phyloP scores from a whole-genome alignment of 2,329 filamentous ascomycete genomes.

The Ophiognomonia clavigignenti-juglandacearum region DNA sequence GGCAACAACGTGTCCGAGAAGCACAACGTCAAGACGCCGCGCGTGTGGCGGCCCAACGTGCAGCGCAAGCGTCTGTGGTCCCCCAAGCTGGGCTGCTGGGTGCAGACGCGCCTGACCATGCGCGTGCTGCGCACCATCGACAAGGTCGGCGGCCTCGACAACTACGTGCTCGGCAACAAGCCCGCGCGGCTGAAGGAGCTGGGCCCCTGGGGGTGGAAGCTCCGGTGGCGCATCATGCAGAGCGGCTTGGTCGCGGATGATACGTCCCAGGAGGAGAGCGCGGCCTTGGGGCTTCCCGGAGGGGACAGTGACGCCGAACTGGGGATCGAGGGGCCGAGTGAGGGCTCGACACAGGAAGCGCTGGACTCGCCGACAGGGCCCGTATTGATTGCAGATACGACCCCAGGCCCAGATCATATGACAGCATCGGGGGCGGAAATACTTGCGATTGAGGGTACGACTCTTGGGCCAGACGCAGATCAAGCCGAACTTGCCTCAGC shows the following conservation, averaged over 20 bases:
- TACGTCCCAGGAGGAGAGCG: slow-evolving; percentile 61
- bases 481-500: no score
- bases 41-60: slow-evolving; percentile 73
- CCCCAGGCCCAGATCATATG: slow-evolving; percentile 35
- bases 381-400: slow-evolving; percentile 24
- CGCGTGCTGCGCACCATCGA: slow-evolving; percentile 70
- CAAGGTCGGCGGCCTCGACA: slow-evolving; percentile 83
- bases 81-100: slow-evolving; percentile 52
- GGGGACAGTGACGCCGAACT: slow-evolving; percentile 32
- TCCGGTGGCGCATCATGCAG: slow-evolving; percentile 88
- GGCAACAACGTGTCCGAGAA: slow-evolving; percentile 71
- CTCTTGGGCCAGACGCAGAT: no score
- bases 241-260: slow-evolving; percentile 60
- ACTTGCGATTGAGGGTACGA: no score
- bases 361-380: not conserved
- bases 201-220: slow-evolving; percentile 82
- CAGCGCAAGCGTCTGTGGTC: slow-evolving; percentile 64
- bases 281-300: slow-evolving; percentile 58
- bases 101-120: slow-evolving; percentile 66
- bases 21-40: slow-evolving; percentile 65
- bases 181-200: slow-evolving; percentile 75
- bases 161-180: slow-evolving; percentile 83
- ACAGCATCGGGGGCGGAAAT: slow-evolving; percentile 39
- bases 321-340: slow-evolving; percentile 14
- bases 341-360: not conserved